phyloP scores from a whole-genome alignment of 805 yeast genomes.

The Hanseniaspora lindneri region DNA sequence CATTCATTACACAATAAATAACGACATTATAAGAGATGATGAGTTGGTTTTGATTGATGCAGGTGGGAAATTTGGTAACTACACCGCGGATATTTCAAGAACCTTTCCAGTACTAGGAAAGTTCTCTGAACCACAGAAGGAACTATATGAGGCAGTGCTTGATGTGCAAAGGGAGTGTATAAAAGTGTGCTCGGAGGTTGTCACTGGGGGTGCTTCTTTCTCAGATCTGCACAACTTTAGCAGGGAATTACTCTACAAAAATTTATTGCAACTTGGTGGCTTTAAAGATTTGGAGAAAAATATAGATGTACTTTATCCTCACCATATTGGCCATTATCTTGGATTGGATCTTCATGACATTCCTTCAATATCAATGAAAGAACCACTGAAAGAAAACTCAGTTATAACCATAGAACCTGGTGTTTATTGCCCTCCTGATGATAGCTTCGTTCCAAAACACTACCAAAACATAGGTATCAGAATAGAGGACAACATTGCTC shows the following conservation, averaged over 20 bases:
- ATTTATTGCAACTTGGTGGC: conserved; percentile 57
- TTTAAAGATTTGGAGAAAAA: conserved; percentile 41
- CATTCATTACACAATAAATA: conserved; percentile 88
- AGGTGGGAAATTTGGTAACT: conserved; percentile 86
- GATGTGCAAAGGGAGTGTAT: conserved; percentile 73
- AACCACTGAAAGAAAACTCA: conserved; percentile 50
- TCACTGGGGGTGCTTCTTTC: conserved; percentile 32
- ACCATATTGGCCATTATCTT: conserved; percentile 87
- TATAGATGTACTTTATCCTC: conserved; percentile 62
- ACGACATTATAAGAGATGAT: conserved; percentile 60
- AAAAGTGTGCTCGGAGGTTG: conserved; percentile 36
- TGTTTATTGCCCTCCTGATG: conserved; percentile 66
- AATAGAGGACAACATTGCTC: conserved; percentile 84
- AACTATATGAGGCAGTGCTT: conserved; percentile 77
- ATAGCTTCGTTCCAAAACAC: conserved; percentile 55
- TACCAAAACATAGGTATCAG: conserved; percentile 86
- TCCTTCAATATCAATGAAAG: conserved; percentile 49
- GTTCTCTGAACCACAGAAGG: conserved; percentile 69
- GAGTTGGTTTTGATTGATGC: conserved; percentile 91
- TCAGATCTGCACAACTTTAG: conserved; percentile 68
- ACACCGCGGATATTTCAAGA: conserved; percentile 89
- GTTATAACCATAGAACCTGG: conserved; percentile 96
- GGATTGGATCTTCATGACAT: conserved; percentile 87
- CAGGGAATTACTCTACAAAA: conserved; percentile 45
- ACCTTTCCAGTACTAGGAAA: conserved; percentile 84